Evolutionary conservation across 2,329 filamentous ascomycete genomes (phyloP), one percentile per base, ranked within the genome.

Genomic region (Botrytis squamosa): DNA sequence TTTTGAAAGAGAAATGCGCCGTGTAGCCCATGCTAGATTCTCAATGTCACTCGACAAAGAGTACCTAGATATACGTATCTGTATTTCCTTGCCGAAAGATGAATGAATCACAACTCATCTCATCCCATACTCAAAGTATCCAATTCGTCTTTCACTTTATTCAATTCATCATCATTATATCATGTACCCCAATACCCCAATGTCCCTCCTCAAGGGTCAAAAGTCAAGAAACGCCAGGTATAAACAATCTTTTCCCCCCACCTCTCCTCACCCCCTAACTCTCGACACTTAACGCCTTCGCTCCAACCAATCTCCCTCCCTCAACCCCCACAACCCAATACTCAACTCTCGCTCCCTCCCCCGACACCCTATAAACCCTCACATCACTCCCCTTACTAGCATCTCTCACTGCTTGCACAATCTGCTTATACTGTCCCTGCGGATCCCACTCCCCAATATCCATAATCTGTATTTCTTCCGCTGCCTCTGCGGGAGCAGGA

Each of bases 241-340:
- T 68, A 57, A 68, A 40, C 29, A n/a, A 3, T 29, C 36, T 22
- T 2, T n/a, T 9, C 65, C 33, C 16, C 9, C 25, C 44, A 33
- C 12, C 14, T 7, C 20, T 22, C 29, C 0, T 16, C 3, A n/a
- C 4, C 18, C 38, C 16, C 29, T 70, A 73, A 20, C 71, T 73
- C 71, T 73, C 71, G 12, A 73, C 59, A 5, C 65, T 66, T n/a
- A 73, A 22, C 25, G 65, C 71, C 57, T 70, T 73, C 7, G 46
- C 64, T 8, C 71, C 71, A 12, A 73, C 52, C 57, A 73, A 63
- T 33, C 71, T 69, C 20, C 86, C 87, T 69, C 83, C 83, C 79
- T 91, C 86, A 77, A 92, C 81, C 36, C 88, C 89, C 65, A 97
- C 84, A 74, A 97, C 84, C 87, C 91, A 97, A 82, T 97, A 97